Evolutionary conservation across 2,329 filamentous ascomycete species (phyloP), one percentile per base, ranked within the genome.

Genomic region (Cladophialophora bantiana): DNA sequence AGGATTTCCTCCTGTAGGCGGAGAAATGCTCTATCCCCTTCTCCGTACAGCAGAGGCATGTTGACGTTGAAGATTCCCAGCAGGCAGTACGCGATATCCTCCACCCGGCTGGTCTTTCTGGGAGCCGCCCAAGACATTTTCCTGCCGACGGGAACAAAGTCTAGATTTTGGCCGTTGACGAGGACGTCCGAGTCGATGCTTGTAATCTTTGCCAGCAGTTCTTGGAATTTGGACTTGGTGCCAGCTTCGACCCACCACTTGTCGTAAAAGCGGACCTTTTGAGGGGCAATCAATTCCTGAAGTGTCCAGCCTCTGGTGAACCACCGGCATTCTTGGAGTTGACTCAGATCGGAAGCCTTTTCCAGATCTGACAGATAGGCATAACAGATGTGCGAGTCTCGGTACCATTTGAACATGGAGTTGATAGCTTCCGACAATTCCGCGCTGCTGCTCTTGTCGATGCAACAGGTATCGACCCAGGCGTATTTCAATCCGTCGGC

Each of bases 31-130:
- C 68, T 65, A 6, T 68, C 62, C 13, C 73, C 73, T 52, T 77
- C 75, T 7, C 82, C 82, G 59, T 83, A 84, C 0, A 83, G 59
- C 5, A 83, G 69, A 0, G 81, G 76, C 77, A 84, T 81, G 42
- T 79, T 76, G 18, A 83, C 74, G 1, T 74, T 74, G 32, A 84
- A 83, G 0, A 84, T 75, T 0, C 82, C 82, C 3, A 84, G 62
- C 0, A 84, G 72, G 12, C 76, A 81, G 48, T 83, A 84, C 0
- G 80, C 80, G 10, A 75, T 74, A 42, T 83, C 82, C 52, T 83
- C 81, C 0, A 59, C 6, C 3, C 76, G 62, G 0, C 72, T 75
- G 0, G 81, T 82, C 3, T 72, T 62, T 15, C 75, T 74, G 18
- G 62, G n/a, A 2, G 55, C 55, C 13, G 55, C 55, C 55, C 55